Base-by-base conservation (phyloP, 2,329 filamentous ascomycete genomes). In the Penicillium digitatum region DNA sequence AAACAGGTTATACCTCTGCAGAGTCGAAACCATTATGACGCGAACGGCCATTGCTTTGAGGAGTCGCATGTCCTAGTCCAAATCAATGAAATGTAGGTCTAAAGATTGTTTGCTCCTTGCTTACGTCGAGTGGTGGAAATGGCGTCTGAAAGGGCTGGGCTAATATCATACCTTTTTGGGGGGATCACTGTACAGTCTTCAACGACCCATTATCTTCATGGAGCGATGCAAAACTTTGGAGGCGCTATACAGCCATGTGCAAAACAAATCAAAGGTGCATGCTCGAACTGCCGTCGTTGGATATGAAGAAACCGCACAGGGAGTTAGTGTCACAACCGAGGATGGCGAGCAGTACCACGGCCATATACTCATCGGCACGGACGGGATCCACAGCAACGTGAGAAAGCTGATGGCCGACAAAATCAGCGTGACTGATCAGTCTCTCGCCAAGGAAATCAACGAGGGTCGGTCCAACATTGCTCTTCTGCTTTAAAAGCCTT, bases 341-440 rank as follows among this genome's bases (percentile, higher is more conserved):
- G 69, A 75, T 51, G 72, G 73, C 14, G 63, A 64, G 2, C 38
- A 63, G 3, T 69, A 71, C 52, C 22, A 61, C 0, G 74, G 72
- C 0, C 61, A 69, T 48, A 57, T 78, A 9, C 58, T 73, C 6
- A 61, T 76, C 14, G 75, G 74, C 9, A 71, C 73, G 7, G 75
- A 78, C 37, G 75, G 75, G 32, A 70, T 71, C 4, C 70, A 74
- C 55, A 76, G 73, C 58, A 68, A 59, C 42, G 67, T 70, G 11
- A 66, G 72, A 5, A 51, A 56, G 7, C 58, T 68, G 26, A 71
- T 76, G 66, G 57, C 60, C n/a, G 51, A 61, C 1, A 49, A 59
- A 35, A 54, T 58, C n/a, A 54, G 56, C 14, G 18, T 4, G 26
- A 34, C 14, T 3, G 16, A 49, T 42, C 26, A 40, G 10, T 1